phyloP scores from a whole-genome alignment of 1,284 basidiomycete species.

The Fereydounia khargensis region DNA sequence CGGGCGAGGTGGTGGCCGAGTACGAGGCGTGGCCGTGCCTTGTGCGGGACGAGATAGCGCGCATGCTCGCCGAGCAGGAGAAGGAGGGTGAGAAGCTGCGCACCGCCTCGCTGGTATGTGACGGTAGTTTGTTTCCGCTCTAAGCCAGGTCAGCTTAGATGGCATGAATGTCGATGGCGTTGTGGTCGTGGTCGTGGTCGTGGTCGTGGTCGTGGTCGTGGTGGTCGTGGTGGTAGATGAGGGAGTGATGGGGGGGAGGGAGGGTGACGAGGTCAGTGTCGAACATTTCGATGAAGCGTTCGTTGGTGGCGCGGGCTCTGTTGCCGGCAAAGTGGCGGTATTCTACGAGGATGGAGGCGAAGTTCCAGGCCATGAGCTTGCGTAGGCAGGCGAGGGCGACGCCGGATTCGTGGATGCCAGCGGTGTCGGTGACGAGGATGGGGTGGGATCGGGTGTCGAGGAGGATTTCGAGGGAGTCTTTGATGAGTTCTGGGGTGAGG shows the following conservation, averaged over 20 bases:
- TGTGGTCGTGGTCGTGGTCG: conserved; percentile 2
- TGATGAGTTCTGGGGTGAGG: conserved; percentile 38
- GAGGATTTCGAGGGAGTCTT: conserved; percentile 46
- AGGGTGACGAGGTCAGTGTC: conserved; percentile 49
- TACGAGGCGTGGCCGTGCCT: conserved; percentile 20
- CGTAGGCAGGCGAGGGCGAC: conserved; percentile 48
- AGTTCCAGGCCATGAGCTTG: conserved; percentile 52
- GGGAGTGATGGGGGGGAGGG: too few relatives aligned
- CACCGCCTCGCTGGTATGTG: not conserved
- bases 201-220: too few relatives aligned
- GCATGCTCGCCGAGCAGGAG: conserved; percentile 19
- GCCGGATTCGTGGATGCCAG: conserved; percentile 51
- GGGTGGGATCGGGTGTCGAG: conserved; percentile 38
- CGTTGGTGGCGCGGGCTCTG: conserved; percentile 42
- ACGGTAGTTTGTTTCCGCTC: too few relatives aligned
- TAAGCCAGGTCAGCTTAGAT: too few relatives aligned
- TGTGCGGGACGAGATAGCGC: conserved; percentile 12
- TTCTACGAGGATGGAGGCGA: conserved; percentile 50
- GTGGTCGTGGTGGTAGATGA: too few relatives aligned
- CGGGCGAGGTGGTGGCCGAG: conserved; percentile 57
- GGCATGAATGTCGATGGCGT: conserved; percentile 1
- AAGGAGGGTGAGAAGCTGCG: conserved; percentile 2
- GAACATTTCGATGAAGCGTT: conserved; percentile 55
- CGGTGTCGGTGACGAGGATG: conserved; percentile 45
- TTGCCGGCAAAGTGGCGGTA: conserved; percentile 51